Conservation (phyloP, 768 basidiomycete genomes). For the Pisolithus marmoratus region DNA sequence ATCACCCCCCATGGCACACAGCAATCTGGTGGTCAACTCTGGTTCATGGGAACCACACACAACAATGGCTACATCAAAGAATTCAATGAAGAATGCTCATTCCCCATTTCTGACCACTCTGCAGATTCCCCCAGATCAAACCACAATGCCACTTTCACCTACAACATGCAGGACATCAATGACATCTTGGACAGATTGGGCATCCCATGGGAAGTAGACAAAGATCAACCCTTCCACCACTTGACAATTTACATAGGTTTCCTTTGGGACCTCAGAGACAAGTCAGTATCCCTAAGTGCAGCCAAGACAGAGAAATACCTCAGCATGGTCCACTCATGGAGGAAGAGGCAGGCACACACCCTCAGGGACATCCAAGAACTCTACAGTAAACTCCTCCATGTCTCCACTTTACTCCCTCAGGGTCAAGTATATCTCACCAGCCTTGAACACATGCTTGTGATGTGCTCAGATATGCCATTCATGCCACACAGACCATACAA, state of each 20-base stretch:
- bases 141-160: slow-evolving; percentile 19
- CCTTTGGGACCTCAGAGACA: slow-evolving; percentile 22
- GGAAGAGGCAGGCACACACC: slow-evolving; percentile 14
- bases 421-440: slow-evolving; percentile 30
- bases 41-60: slow-evolving; percentile 20
- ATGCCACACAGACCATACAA: slow-evolving; percentile 16
- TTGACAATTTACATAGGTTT: slow-evolving; percentile 27
- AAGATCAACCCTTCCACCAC: slow-evolving; percentile 22
- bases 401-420: slow-evolving; percentile 32
- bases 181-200: slow-evolving; percentile 24
- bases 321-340: slow-evolving; percentile 24
- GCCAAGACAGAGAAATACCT: slow-evolving; percentile 26
- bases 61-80: slow-evolving; percentile 18
- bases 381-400: slow-evolving; percentile 38
- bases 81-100: slow-evolving; percentile 28
- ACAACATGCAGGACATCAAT: slow-evolving; percentile 32
- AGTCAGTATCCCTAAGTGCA: slow-evolving; percentile 18
- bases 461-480: slow-evolving; percentile 26
- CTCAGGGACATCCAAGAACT: slow-evolving; percentile 31
- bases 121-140: slow-evolving; percentile 11
- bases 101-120: slow-evolving; percentile 19
- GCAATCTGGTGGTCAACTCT: slow-evolving; percentile 11
- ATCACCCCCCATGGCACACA: not conserved
- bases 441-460: too few relatives aligned
- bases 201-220: slow-evolving; percentile 25